These are phyloP conservation scores for Alternaria panax DNA, from an alignment of 2,329 filamentous ascomycete species.

Conservation along the genomic window DNA sequence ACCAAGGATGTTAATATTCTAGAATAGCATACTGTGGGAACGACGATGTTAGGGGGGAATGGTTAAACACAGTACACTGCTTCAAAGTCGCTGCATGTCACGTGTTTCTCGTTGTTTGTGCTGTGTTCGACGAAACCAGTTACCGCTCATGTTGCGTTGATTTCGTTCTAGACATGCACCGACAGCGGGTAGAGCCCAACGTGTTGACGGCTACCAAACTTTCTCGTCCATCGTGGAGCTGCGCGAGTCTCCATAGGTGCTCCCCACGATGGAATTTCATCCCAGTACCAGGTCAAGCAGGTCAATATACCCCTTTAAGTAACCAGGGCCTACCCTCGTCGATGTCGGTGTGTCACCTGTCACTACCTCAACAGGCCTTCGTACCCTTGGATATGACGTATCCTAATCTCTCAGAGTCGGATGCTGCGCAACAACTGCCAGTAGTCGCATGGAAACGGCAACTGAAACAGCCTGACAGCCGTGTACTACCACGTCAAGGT, in stretches of 20 bases:
- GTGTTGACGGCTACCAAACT: not conserved
- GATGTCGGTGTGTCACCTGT: slow-evolving; percentile 30
- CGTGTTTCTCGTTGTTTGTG: not conserved
- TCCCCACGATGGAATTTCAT: not conserved
- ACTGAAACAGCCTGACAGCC: not conserved
- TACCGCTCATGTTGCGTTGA: not conserved
- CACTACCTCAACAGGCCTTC: slow-evolving; percentile 18
- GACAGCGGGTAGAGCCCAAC: not conserved
- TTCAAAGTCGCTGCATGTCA: not conserved
- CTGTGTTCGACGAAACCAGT: not conserved
- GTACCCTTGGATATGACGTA: slow-evolving; percentile 1
- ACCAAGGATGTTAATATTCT: not conserved
- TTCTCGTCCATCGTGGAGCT: not conserved
- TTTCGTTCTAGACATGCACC: not conserved
- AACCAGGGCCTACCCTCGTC: slow-evolving; percentile 22
- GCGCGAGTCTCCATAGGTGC: not conserved
- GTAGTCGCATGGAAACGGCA: not conserved
- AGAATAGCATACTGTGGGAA: not conserved
- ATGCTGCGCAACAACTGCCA: not conserved
- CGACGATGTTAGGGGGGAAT: not conserved
- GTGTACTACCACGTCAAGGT: not conserved
- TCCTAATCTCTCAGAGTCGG: not conserved
- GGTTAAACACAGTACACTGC: not conserved
- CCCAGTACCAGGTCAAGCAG: not conserved
- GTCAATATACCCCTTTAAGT: slow-evolving; percentile 29